Conservation (phyloP, 1,284 basidiomycete genomes). For the Xanthoconium separans region DNA sequence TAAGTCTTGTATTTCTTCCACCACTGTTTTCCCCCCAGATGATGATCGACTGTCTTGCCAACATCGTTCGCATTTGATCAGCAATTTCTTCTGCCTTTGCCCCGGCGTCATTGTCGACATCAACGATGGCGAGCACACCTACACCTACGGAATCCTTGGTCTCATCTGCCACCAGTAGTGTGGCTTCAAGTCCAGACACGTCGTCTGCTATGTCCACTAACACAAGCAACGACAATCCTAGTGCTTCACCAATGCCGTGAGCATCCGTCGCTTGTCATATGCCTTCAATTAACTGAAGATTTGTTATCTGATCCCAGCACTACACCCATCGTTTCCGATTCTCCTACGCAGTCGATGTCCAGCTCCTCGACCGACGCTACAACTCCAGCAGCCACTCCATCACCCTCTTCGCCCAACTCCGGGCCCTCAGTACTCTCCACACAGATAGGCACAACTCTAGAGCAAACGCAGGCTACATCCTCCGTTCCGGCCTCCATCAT, state of each 20-base stretch:
- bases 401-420: neutral
- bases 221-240: neutral
- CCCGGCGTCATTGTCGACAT: neutral
- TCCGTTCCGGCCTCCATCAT: constrained; percentile 37
- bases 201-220: neutral
- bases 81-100: neutral
- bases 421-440: neutral
- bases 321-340: neutral
- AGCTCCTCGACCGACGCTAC: neutral
- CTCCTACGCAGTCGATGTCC: neutral
- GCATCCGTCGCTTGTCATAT: neutral
- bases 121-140: neutral
- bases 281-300: neutral
- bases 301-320: neutral
- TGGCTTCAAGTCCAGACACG: neutral
- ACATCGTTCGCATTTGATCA: neutral
- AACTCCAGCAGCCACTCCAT: neutral
- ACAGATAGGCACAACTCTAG: neutral
- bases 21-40: neutral
- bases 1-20: neutral
- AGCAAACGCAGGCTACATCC: constrained; percentile 43
- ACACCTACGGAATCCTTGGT: neutral
- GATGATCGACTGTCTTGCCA: neutral
- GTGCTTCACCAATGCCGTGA: constrained; percentile 1
- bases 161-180: neutral